Percentiles rank a stretch among this genome's conserved stretches.
These are phyloP conservation scores for Trichoderma semiorbis DNA, from an alignment of 2,329 filamentous ascomycete species.

Conservation along the genomic window DNA sequence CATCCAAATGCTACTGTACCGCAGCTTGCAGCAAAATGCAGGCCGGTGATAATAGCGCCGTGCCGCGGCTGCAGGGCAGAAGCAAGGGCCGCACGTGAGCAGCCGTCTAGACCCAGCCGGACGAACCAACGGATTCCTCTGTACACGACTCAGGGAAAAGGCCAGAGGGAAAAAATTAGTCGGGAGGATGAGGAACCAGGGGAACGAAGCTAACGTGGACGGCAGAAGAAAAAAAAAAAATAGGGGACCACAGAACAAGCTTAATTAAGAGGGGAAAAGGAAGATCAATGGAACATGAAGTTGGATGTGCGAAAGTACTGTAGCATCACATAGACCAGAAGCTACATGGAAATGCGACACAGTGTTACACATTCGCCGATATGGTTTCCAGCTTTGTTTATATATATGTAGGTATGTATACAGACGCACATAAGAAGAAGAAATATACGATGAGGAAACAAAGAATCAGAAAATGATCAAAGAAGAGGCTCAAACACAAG, in stretches of 20 bases:
- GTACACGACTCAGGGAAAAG: not conserved
- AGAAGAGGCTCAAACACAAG: not conserved
- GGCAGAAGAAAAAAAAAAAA: not conserved
- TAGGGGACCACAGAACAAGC: not conserved
- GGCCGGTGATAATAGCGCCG: not conserved
- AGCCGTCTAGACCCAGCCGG: not conserved
- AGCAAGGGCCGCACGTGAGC: not conserved
- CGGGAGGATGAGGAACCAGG: not conserved
- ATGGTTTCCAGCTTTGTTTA: not conserved
- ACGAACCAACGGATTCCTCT: not conserved
- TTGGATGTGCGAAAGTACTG: not conserved
- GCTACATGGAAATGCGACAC: not conserved
- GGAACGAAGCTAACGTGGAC: not conserved
- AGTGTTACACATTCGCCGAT: not conserved
- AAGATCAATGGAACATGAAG: not conserved
- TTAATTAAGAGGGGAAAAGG: not conserved
- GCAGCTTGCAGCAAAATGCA: not conserved
- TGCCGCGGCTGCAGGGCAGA: not conserved
- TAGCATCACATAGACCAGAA: not conserved
- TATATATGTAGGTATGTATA: not conserved
- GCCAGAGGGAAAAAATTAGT: not conserved
- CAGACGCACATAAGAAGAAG: not conserved
- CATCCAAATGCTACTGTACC: not conserved
- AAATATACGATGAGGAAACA: not conserved
- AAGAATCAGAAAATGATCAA: not conserved